Conservation (phyloP, 257 asterid genomes). For the Ilex aquifolium region DNA sequence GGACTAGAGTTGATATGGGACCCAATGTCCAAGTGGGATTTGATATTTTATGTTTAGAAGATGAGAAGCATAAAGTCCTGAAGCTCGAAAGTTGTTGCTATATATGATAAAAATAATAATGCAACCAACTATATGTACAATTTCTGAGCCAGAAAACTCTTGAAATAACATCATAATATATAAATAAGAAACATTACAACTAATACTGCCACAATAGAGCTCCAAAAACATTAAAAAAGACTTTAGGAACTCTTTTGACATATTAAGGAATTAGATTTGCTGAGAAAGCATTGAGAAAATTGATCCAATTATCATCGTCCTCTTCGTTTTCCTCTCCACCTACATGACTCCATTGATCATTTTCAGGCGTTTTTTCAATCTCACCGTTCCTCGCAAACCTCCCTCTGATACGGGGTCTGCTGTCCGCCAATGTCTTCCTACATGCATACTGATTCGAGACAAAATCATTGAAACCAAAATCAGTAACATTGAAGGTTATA, state of each 20-base stretch:
- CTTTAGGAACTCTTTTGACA: neutral
- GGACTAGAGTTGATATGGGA: no score
- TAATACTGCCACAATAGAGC: neutral
- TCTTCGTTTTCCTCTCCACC: slow-evolving; percentile 34
- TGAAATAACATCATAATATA: no score
- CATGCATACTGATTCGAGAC: slow-evolving; percentile 63
- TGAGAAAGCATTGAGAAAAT: slow-evolving; percentile 59
- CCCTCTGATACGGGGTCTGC: slow-evolving; percentile 83
- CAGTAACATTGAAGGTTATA: no score
- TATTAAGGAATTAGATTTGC: slow-evolving; percentile 44
- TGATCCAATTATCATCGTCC: slow-evolving; percentile 58
- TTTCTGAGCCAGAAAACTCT: neutral
- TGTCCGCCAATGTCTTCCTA: slow-evolving; percentile 84
- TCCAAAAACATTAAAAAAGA: neutral
- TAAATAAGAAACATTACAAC: neutral
- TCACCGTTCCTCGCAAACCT: slow-evolving; percentile 78
- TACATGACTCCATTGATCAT: slow-evolving; percentile 41
- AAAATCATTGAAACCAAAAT: no score
- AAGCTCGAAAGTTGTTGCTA: no score
- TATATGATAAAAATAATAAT: no score
- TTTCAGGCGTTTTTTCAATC: slow-evolving; percentile 37
- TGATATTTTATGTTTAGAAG: no score
- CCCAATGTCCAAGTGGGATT: no score
- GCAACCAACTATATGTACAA: neutral
- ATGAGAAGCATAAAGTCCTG: no score